Base-by-base conservation (phyloP, 1,284 basidiomycete genomes). In the Cutaneotrichosporon sp. region DNA sequence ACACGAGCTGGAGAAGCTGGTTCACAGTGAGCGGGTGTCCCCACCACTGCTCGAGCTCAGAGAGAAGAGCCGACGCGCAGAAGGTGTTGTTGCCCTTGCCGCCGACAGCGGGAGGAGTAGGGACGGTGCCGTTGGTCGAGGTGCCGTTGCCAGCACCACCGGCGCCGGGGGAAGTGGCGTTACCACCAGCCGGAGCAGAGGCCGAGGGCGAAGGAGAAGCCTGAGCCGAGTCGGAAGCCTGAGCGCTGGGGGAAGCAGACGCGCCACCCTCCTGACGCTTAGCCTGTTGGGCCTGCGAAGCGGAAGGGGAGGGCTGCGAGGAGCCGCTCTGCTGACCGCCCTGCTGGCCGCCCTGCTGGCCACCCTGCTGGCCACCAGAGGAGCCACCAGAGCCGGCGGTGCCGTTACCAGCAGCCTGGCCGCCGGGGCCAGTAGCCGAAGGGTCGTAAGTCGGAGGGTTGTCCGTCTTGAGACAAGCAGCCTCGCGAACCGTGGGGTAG, bases 401-500 rank as follows among this genome's bases (percentile, higher is more conserved):
- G 12, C 9, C 20, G 5, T 32, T 33, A 31, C 29, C 29, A 14
- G 29, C 14, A 9, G 29, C 29, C 19, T 37, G 3, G 20, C 24
- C 20, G 38, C 24, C 24, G 19, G 66, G 66, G 26, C 65, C 62
- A 61, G 65, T 66, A 48, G 22, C 17, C 2, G 42, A 11, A 17
- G 17, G 16, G 42, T 29, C 12, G 24, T 44, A 26, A 9, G 20
- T 32, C 5, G 29, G 32, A 2, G 46, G 46, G 14, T 43, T 5
- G 38, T 17, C 34, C 19, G 68, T 72, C 53, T 71, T 67, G 55
- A 74, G 59, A 41, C 73, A 76, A 17, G 60, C 49, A 12, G 72
- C 59, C 56, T 75, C 70, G 19, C 72, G 62, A 12, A 68, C 67
- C 20, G 71, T 57, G 4, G 67, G 70, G 56, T 73, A 72, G 12